Evolutionary conservation across 306 rosid genomes (phyloP).

Genomic region (Inga leiocalycina): DNA sequence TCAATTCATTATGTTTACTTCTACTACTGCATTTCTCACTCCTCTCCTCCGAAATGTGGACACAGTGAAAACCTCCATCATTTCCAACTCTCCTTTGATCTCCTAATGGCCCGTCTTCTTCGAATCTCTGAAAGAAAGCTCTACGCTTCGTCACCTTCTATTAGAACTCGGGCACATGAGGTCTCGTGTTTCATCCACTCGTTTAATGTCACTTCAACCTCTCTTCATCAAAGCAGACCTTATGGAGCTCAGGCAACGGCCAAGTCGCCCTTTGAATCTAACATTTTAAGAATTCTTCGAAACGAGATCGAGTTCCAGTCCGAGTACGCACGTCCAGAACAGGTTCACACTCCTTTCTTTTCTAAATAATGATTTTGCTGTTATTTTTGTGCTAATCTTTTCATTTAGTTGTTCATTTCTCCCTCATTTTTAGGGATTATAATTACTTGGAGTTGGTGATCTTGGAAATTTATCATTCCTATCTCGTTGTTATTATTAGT

Average conservation of each 20-base stretch:
- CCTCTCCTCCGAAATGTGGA: no score
- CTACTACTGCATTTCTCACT: no score
- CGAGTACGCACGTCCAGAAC: constrained; percentile 66
- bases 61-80: background rate
- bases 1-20: no score
- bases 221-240: background rate
- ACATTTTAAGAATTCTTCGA: constrained; percentile 66
- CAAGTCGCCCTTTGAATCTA: constrained; percentile 70
- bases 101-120: background rate
- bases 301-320: constrained; percentile 63
- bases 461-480: background rate
- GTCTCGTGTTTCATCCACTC: no score
- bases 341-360: constrained; percentile 49
- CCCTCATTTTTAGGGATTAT: background rate
- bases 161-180: no score
- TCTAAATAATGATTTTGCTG: background rate
- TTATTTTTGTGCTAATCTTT: background rate
- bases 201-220: background rate
- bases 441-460: background rate
- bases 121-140: background rate
- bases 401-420: background rate
- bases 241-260: constrained; percentile 9
- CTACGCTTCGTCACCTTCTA: no score
- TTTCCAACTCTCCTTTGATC: background rate
- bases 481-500: background rate